Percentiles rank a stretch among this genome's conserved stretches.
Conservation (phyloP, 495 filamentous ascomycete species). For the Rostrohypoxylon terebratum region DNA sequence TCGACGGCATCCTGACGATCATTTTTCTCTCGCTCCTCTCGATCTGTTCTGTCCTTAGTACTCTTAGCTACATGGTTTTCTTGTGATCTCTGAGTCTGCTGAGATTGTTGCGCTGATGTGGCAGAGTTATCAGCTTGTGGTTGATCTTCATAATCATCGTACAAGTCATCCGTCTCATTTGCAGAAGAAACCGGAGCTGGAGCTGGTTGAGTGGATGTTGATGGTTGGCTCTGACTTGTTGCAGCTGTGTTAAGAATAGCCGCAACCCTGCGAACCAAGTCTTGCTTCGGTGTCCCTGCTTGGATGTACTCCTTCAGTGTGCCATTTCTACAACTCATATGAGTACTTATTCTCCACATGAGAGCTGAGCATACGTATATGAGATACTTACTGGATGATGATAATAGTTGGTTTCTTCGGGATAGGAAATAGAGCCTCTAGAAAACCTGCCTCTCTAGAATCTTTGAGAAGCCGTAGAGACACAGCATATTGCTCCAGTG, state of each 20-base stretch:
- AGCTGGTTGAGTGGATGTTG: slow-evolving; percentile 17
- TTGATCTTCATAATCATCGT: slow-evolving; percentile 44
- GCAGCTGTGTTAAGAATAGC: slow-evolving; percentile 49
- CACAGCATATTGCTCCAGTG: slow-evolving; percentile 70
- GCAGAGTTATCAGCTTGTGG: slow-evolving; percentile 16
- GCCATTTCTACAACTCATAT: slow-evolving; percentile 62
- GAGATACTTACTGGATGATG: slow-evolving; percentile 72
- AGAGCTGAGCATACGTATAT: not conserved
- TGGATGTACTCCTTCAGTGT: slow-evolving; percentile 74
- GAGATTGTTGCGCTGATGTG: slow-evolving; percentile 6
- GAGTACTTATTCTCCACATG: not conserved
- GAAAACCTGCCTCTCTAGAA: slow-evolving; percentile 81
- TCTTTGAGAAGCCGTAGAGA: slow-evolving; percentile 74
- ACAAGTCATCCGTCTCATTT: slow-evolving; percentile 29
- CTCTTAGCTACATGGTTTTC: slow-evolving; percentile 51
- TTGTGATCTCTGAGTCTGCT: slow-evolving; percentile 25
- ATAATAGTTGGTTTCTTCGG: slow-evolving; percentile 78
- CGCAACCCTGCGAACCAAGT: slow-evolving; percentile 64
- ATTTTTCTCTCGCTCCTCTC: slow-evolving; percentile 53
- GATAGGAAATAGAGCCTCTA: slow-evolving; percentile 83
- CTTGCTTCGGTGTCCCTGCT: slow-evolving; percentile 67
- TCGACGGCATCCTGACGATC: slow-evolving; percentile 49
- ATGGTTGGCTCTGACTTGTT: slow-evolving; percentile 23
- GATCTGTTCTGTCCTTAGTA: slow-evolving; percentile 51
- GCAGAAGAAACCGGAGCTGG: slow-evolving; percentile 26